Conservation (phyloP, 2,329 filamentous ascomycete species). For the Alternaria sp. region DNA sequence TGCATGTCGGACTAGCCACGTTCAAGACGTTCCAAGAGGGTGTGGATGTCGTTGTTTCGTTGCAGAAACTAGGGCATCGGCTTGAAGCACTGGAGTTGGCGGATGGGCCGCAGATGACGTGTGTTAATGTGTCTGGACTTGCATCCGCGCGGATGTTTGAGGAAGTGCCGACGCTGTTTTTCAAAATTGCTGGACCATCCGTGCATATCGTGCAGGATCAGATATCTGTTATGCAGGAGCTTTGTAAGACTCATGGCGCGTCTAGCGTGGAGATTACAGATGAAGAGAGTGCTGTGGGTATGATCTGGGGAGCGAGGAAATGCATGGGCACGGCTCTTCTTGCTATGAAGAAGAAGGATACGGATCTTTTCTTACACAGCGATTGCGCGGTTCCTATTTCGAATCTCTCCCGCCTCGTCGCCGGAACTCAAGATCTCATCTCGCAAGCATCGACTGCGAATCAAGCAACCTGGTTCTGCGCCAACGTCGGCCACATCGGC, state of each 20-base stretch:
- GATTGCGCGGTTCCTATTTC: conserved; percentile 81
- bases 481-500: conserved; percentile 74
- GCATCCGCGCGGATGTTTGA: conserved; percentile 63
- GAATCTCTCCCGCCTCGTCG: conserved; percentile 72
- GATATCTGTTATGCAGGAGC: conserved; percentile 66
- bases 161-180: conserved; percentile 72
- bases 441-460: conserved; percentile 32
- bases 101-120: conserved; percentile 82
- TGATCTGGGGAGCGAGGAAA: conserved; percentile 77
- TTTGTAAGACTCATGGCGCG: conserved; percentile 63
- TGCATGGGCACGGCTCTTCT: conserved; percentile 74
- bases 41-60: conserved; percentile 75
- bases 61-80: conserved; percentile 79
- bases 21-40: conserved; percentile 71
- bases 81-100: conserved; percentile 88
- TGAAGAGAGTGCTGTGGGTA: conserved; percentile 64
- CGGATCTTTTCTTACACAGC: conserved; percentile 68
- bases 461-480: conserved; percentile 33
- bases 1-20: conserved; percentile 75
- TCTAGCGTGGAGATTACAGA: conserved; percentile 70
- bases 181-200: conserved; percentile 72
- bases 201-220: conserved; percentile 74
- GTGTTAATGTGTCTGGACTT: conserved; percentile 67
- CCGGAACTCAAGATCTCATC: conserved; percentile 73
- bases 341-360: conserved; percentile 52